Percentiles rank a stretch among this genome's conserved stretches.
Conservation (phyloP, 2,329 filamentous ascomycete species). For the Davidsoniella eucalypti region DNA sequence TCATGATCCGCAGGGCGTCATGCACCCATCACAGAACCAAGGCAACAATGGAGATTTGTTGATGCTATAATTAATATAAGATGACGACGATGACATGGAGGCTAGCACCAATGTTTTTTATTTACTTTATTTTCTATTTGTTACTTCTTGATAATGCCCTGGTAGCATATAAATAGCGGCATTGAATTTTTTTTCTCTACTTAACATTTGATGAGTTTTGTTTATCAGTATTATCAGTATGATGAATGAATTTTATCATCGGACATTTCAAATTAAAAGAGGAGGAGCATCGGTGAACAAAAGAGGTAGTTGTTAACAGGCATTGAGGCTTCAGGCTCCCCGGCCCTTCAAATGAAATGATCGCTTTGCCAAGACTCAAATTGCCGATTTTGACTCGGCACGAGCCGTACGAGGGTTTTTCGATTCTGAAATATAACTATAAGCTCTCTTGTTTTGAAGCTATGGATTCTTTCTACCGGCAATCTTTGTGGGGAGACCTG, state of each 20-base stretch:
- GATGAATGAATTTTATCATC: background rate
- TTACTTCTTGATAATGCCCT: background rate
- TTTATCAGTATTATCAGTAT: background rate
- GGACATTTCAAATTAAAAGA: background rate
- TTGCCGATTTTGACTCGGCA: no score
- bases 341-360: no score
- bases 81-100: background rate
- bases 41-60: constrained; percentile 55
- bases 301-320: no score
- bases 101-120: background rate
- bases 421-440: background rate
- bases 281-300: no score
- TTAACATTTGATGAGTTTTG: background rate
- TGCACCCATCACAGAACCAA: constrained; percentile 51
- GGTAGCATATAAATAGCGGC: background rate
- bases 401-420: background rate
- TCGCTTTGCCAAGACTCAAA: no score
- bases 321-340: background rate
- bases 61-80: constrained; percentile 31
- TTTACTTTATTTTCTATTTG: background rate
- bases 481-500: no score
- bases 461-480: no score
- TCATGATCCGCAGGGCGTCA: constrained; percentile 58
- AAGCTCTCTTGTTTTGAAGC: no score
- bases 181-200: background rate